Evolutionary conservation across 1,284 basidiomycete species (phyloP), one percentile per base, ranked within the genome.

Genomic region (Athelia sp.): DNA sequence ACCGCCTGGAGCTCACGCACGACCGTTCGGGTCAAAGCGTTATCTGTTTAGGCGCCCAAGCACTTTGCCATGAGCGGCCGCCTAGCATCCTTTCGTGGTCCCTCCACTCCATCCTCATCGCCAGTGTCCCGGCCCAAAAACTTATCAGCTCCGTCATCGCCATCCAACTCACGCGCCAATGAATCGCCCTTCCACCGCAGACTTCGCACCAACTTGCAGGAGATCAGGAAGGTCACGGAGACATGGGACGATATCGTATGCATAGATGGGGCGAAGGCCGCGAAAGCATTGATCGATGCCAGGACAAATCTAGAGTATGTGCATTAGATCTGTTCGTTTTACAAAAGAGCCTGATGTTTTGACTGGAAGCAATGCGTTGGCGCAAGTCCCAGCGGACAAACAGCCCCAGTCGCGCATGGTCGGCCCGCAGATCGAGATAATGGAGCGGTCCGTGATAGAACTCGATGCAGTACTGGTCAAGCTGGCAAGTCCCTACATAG

Each of bases 221-320:
- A 90, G 54, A 60, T 90, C 18, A 76, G 76, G 3, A 63, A 71
- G 13, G 72, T 78, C 26, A 67, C 81, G 8, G 71, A 80, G 51
- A 85, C 79, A 46, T 91, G 88, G 89, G 84, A 90, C 54, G 81
- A 88, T 54, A 71, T 90, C 46, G 79, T 90, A 1, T 71, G 84
- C 14, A 60, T 82, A n/a, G 87, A 91, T 57, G 89, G 89, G 2
- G 63, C 88, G 21, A 85, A 79, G 56, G 77, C 84, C 3, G 78
- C 76, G 4, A 80, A 74, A 52, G 75, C 68, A 48, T 69, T 90
- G 24, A 75, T 87, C 4, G 87, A 91, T 58, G 67, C 83, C 14
- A 72, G 88, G 45, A 91, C 88, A 21, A 87, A 90, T 56, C 71
- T 91, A 44, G 83, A 88, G 88, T 91, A 66, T 56, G 82, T 73